A percentile compares a stretch with the other conserved stretches of the same genome.
Evolutionary conservation across 495 filamentous ascomycete species (phyloP).

Genomic region (Xylaria bambusicola): DNA sequence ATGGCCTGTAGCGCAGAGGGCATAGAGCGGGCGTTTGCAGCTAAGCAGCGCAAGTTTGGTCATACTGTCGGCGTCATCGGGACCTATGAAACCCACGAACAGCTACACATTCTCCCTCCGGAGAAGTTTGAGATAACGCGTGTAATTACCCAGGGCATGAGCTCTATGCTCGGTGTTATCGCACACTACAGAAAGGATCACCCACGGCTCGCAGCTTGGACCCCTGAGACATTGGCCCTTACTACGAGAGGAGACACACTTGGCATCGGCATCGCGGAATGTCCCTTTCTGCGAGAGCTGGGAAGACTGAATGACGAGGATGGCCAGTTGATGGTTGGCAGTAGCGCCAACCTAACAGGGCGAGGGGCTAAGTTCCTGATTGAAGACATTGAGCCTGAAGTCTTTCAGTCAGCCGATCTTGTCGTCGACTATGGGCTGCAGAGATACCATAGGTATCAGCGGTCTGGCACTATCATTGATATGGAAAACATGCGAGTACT

Average conservation of each 20-base stretch:
- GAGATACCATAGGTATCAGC: slow-evolving; percentile 27
- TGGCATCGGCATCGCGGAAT: slow-evolving; percentile 20
- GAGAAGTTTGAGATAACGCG: slow-evolving; percentile 31
- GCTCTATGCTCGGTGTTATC: slow-evolving; percentile 23
- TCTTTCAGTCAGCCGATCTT: slow-evolving; percentile 28
- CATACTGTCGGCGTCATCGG: slow-evolving; percentile 29
- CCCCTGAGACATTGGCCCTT: slow-evolving; percentile 8
- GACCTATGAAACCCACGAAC: slow-evolving; percentile 24
- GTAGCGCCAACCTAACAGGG: slow-evolving; percentile 23
- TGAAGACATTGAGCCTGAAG: slow-evolving; percentile 6
- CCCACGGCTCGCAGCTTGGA: slow-evolving; percentile 9
- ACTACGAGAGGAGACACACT: slow-evolving; percentile 30
- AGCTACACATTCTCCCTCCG: slow-evolving; percentile 26
- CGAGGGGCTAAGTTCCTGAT: not conserved
- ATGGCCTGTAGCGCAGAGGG: slow-evolving; percentile 22
- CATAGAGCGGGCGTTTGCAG: slow-evolving; percentile 25
- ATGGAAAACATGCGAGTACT: slow-evolving; percentile 29
- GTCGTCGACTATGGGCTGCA: slow-evolving; percentile 37
- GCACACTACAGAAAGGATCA: slow-evolving; percentile 19
- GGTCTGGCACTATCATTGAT: slow-evolving; percentile 25
- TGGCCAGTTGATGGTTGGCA: slow-evolving; percentile 27
- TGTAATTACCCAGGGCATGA: slow-evolving; percentile 29
- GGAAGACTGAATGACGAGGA: slow-evolving; percentile 22
- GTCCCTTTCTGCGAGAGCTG: slow-evolving; percentile 27
- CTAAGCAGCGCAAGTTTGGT: slow-evolving; percentile 29